These are phyloP conservation scores for Candida sp. DNA, from an alignment of 1,139 yeast genomes.

Conservation along the genomic window DNA sequence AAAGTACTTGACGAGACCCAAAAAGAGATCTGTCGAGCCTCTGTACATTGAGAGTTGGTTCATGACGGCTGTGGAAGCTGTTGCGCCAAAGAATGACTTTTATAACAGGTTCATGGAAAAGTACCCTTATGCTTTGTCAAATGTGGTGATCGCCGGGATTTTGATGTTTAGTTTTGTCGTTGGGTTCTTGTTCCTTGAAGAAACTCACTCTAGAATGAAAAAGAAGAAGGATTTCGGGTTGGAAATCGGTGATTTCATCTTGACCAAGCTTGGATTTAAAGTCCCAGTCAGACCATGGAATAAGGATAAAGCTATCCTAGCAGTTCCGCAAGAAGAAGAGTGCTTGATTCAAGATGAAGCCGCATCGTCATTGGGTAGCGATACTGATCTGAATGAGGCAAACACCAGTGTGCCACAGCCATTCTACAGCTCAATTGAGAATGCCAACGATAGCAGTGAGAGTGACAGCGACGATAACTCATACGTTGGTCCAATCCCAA, in stretches of 20 bases:
- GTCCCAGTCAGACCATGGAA: constrained; percentile 40
- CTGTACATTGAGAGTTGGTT: constrained; percentile 5
- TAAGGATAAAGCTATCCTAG: background rate
- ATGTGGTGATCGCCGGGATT: constrained; percentile 52
- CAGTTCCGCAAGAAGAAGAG: background rate
- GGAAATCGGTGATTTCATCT: constrained; percentile 52
- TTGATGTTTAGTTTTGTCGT: constrained; percentile 38
- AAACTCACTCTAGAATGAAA: constrained; percentile 52
- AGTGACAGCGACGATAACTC: constrained; percentile 17
- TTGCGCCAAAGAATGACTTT: constrained; percentile 37
- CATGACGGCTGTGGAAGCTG: constrained; percentile 44
- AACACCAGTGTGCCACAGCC: constrained; percentile 3
- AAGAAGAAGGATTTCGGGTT: constrained; percentile 52
- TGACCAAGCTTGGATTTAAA: constrained; percentile 32
- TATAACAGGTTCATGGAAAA: constrained; percentile 12
- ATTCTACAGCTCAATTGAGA: constrained; percentile 1
- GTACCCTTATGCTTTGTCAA: constrained; percentile 64
- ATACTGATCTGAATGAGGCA: constrained; percentile 1
- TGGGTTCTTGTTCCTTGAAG: constrained; percentile 60
- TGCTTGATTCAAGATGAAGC: background rate
- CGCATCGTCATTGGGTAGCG: background rate
- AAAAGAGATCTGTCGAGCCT: constrained; percentile 8
- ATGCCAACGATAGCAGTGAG: background rate
- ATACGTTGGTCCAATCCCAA: constrained; percentile 30
- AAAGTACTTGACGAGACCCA: constrained; percentile 36